A percentile compares a stretch with the other conserved stretches of the same genome.
phyloP scores from a whole-genome alignment of 352 stramenopile species.

The Pythium aphanidermatum region DNA sequence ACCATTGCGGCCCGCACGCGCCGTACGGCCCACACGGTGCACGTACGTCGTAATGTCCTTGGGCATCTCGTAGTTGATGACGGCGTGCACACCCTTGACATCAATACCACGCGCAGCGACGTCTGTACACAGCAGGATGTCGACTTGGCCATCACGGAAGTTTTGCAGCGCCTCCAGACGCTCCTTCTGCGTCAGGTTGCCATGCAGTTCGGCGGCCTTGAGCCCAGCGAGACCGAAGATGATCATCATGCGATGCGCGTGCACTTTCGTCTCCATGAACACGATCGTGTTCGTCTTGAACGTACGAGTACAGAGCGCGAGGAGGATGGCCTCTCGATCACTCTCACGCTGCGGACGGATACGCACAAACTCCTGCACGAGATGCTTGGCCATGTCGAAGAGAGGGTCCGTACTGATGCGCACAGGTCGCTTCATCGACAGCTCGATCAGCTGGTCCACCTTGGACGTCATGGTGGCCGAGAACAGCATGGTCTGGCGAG shows the following conservation, averaged over 20 bases:
- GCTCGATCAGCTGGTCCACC: conserved; percentile 94
- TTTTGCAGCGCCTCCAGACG: conserved; percentile 94
- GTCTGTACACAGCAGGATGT: conserved; percentile 98
- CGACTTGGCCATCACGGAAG: conserved; percentile 93
- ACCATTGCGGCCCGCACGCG: conserved; percentile 93
- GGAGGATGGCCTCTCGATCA: conserved; percentile 93
- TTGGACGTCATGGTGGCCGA: conserved; percentile 98
- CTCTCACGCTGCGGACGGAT: conserved; percentile 88
- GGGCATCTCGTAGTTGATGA: conserved; percentile 99
- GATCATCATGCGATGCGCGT: conserved; percentile 96
- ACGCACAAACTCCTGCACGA: conserved; percentile 99
- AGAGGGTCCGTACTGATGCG: conserved; percentile 92
- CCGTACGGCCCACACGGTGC: conserved; percentile 98
- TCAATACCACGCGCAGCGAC: conserved; percentile 98
- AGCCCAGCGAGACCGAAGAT: conserved; percentile 94
- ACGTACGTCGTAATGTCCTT: conserved; percentile 98
- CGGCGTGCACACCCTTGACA: conserved; percentile 95
- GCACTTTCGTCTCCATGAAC: conserved; percentile 98
- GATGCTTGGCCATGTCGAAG: conserved; percentile 92
- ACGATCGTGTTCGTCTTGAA: conserved; percentile 96
- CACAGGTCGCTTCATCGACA: conserved; percentile 96
- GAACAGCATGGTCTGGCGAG: conserved; percentile 98
- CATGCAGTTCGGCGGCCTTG: conserved; percentile 97
- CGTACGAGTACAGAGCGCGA: conserved; percentile 94
- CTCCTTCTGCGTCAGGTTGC: conserved; percentile 96